Conservation (phyloP, 768 basidiomycete species). For the Psilocybe cyanescens region DNA sequence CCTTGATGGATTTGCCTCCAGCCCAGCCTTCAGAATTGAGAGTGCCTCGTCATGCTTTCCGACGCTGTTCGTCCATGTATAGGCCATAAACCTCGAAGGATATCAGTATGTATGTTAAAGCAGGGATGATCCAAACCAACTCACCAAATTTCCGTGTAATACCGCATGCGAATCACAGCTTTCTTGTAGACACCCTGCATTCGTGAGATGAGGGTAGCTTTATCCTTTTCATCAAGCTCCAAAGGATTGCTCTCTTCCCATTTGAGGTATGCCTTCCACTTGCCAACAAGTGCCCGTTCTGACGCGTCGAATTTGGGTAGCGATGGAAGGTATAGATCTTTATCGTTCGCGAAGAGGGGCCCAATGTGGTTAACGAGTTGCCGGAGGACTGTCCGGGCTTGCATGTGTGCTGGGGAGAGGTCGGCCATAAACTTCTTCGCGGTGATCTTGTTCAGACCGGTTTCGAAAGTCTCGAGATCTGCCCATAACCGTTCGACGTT, state of each 20-base stretch:
- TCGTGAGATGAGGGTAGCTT: slow-evolving; percentile 63
- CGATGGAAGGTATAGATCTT: slow-evolving; percentile 64
- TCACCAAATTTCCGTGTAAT: slow-evolving; percentile 94
- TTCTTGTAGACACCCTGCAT: slow-evolving; percentile 87
- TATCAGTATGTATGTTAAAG: slow-evolving; percentile 1
- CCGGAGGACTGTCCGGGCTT: slow-evolving; percentile 86
- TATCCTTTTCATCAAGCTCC: slow-evolving; percentile 87
- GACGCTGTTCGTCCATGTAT: slow-evolving; percentile 74
- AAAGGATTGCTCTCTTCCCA: slow-evolving; percentile 97
- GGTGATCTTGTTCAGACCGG: slow-evolving; percentile 84
- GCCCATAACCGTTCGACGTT: slow-evolving; percentile 94
- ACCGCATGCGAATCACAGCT: slow-evolving; percentile 90
- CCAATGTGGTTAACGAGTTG: slow-evolving; percentile 75
- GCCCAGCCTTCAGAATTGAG: slow-evolving; percentile 79
- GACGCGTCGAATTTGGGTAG: slow-evolving; percentile 72
- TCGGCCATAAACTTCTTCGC: slow-evolving; percentile 97
- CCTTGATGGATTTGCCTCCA: slow-evolving; percentile 88
- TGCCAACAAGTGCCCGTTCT: slow-evolving; percentile 77
- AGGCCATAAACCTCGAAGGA: slow-evolving; percentile 82
- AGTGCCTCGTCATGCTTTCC: slow-evolving; percentile 84
- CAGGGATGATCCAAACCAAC: slow-evolving; percentile 17
- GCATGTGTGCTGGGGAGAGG: slow-evolving; percentile 93
- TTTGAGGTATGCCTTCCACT: slow-evolving; percentile 92
- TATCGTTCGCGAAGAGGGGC: slow-evolving; percentile 52
- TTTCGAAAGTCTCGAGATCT: slow-evolving; percentile 93